phyloP scores from a whole-genome alignment of 257 asterid species.

The Apocynum venetum region DNA sequence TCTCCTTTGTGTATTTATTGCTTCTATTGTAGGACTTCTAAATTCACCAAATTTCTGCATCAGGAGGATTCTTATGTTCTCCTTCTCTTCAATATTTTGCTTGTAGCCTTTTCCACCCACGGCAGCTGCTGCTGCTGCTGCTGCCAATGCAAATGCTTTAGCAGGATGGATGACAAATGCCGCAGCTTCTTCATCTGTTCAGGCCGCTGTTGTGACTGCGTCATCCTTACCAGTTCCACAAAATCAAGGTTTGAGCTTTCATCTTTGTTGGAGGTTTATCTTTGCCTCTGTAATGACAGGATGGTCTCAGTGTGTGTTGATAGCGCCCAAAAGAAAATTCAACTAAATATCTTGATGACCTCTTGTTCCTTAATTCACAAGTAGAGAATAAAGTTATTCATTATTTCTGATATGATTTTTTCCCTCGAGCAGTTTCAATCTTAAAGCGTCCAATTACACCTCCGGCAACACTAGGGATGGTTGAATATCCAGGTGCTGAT shows the following conservation, averaged over 20 bases:
- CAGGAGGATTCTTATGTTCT: slow-evolving; percentile 4
- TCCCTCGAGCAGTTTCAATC: slow-evolving; percentile 52
- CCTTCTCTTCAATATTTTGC: slow-evolving; percentile 13
- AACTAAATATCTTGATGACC: not conserved
- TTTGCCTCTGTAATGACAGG: not conserved
- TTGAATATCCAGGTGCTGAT: slow-evolving; percentile 79
- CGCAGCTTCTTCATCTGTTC: slow-evolving; percentile 92
- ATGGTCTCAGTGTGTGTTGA: not conserved
- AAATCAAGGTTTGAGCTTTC: slow-evolving; percentile 58
- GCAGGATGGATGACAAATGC: slow-evolving; percentile 99
- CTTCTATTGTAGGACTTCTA: not conserved
- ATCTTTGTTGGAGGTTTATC: not conserved
- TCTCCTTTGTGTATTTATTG: not conserved
- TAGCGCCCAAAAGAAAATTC: not conserved
- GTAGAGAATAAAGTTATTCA: not conserved
- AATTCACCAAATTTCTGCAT: not conserved
- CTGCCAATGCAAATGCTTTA: slow-evolving; percentile 85
- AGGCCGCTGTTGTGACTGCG: slow-evolving; percentile 92
- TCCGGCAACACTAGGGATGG: slow-evolving; percentile 89
- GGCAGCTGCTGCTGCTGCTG: slow-evolving; percentile 51
- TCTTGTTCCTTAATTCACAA: not conserved
- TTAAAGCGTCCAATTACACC: slow-evolving; percentile 96
- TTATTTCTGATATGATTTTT: not conserved
- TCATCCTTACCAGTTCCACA: slow-evolving; percentile 83
- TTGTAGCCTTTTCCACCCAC: slow-evolving; percentile 86